Conservation (phyloP, 139 green algal genomes). For the Chlorella sorokiniana region DNA sequence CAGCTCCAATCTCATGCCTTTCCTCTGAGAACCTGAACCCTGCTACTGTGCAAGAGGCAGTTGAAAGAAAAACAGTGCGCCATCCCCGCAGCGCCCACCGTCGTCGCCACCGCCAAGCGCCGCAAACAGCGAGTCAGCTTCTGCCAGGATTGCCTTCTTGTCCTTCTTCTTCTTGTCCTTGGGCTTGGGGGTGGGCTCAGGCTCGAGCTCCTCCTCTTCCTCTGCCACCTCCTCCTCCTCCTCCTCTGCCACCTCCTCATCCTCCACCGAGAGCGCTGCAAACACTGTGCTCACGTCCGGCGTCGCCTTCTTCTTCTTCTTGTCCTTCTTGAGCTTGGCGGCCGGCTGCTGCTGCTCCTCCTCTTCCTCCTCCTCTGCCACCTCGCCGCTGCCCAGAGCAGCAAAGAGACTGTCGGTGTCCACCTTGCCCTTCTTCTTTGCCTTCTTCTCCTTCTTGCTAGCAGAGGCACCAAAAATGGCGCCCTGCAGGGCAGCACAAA, state of each 20-base stretch:
- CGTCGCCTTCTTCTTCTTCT: conserved; percentile 61
- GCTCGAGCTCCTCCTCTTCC: conserved; percentile 51
- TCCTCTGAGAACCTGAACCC: too few species aligned
- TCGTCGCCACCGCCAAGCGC: conserved; percentile 52
- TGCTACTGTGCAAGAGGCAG: neutral
- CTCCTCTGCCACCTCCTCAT: too few species aligned
- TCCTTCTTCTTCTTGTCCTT: conserved; percentile 55
- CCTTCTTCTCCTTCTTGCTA: conserved; percentile 46
- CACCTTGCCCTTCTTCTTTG: conserved; percentile 42
- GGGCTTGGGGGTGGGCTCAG: neutral
- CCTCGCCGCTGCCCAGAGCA: conserved; percentile 14
- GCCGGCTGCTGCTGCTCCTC: conserved; percentile 19
- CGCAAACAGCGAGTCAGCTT: conserved; percentile 60
- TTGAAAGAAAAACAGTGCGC: too few species aligned
- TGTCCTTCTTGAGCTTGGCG: conserved; percentile 38
- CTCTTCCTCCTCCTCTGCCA: neutral
- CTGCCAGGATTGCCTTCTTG: conserved; percentile 52
- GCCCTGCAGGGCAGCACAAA: neutral
- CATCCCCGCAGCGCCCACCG: too few species aligned
- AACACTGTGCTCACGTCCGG: too few species aligned
- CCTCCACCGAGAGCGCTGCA: conserved; percentile 3
- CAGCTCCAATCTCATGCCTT: too few species aligned
- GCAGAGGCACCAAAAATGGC: conserved; percentile 9
- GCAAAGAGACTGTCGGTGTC: conserved; percentile 61
- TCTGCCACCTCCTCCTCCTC: conserved; percentile 32